Percentiles rank a stretch among this genome's conserved stretches.
phyloP scores from a whole-genome alignment of 495 filamentous ascomycete genomes.

The Aspergillus sparsus region DNA sequence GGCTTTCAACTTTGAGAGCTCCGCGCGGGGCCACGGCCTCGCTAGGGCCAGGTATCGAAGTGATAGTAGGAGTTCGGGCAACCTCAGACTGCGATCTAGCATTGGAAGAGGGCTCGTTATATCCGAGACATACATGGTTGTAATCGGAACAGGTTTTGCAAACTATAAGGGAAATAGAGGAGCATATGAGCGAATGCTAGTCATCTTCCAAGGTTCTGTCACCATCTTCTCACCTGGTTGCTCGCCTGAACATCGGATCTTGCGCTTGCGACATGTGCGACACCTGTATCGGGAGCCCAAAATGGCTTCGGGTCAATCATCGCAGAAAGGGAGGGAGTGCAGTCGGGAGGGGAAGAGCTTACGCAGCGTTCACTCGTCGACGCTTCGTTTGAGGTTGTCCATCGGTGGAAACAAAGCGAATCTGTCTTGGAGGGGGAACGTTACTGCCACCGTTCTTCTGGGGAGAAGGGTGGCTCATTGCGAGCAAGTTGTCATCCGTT shows the following conservation, averaged over 20 bases:
- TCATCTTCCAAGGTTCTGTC: background rate
- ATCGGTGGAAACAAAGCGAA: slow-evolving; percentile 80
- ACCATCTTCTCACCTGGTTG: slow-evolving; percentile 51
- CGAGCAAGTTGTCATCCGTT: slow-evolving; percentile 46
- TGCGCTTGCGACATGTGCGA: slow-evolving; percentile 77
- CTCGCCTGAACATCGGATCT: slow-evolving; percentile 81
- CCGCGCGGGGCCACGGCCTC: slow-evolving; percentile 24
- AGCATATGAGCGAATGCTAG: slow-evolving; percentile 1
- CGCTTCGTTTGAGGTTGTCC: slow-evolving; percentile 79
- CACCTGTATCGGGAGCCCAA: slow-evolving; percentile 51
- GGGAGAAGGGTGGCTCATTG: slow-evolving; percentile 49
- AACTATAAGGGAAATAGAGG: slow-evolving; percentile 26
- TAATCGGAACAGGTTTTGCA: slow-evolving; percentile 77
- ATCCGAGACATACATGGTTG: slow-evolving; percentile 70
- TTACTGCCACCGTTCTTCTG: slow-evolving; percentile 44
- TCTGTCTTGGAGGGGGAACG: slow-evolving; percentile 49
- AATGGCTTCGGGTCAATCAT: slow-evolving; percentile 8
- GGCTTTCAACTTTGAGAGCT: slow-evolving; percentile 30
- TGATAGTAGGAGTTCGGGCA: slow-evolving; percentile 28
- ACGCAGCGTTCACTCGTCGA: slow-evolving; percentile 80
- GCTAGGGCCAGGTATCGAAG: slow-evolving; percentile 24
- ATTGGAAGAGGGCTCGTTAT: slow-evolving; percentile 70
- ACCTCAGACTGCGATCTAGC: slow-evolving; percentile 42
- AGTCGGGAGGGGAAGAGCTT: slow-evolving; percentile 33
- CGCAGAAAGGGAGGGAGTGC: slow-evolving; percentile 15